phyloP scores from a whole-genome alignment of 805 yeast genomes.

The Ogataea angusta region DNA sequence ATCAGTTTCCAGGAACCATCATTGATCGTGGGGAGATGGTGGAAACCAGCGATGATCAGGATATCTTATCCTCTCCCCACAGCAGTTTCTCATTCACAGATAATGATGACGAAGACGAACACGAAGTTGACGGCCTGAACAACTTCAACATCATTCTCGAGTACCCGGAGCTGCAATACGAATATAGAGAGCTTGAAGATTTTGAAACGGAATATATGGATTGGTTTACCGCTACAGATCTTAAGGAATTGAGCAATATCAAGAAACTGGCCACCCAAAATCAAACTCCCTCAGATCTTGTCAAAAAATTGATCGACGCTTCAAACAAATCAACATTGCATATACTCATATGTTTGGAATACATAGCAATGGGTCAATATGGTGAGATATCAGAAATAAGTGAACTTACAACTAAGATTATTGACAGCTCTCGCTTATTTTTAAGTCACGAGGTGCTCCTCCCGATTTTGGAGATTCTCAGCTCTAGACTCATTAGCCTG shows the following conservation, averaged over 20 bases:
- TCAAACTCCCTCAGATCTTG: conserved; percentile 6
- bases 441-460: conserved; percentile 13
- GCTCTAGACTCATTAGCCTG: conserved; percentile 13
- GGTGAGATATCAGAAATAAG: conserved; percentile 20
- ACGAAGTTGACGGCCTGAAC: conserved; percentile 32
- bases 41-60: conserved; percentile 31
- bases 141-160: conserved; percentile 33
- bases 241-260: conserved; percentile 20
- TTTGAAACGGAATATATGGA: conserved; percentile 40
- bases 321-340: conserved; percentile 4
- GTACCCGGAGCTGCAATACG: conserved; percentile 44
- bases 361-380: conserved; percentile 31
- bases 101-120: conserved; percentile 24
- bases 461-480: conserved; percentile 15
- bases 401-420: conserved; percentile 25
- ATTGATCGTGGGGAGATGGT: conserved; percentile 32
- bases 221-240: conserved; percentile 36
- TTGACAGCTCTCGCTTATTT: conserved; percentile 22
- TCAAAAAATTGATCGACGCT: background rate
- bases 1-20: conserved; percentile 27
- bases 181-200: conserved; percentile 35
- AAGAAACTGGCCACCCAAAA: conserved; percentile 11
- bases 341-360: conserved; percentile 22
- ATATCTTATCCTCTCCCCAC: conserved; percentile 29
- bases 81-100: conserved; percentile 28